Evolutionary conservation across 2,329 filamentous ascomycete genomes (phyloP).

Genomic region (Teratosphaeria zuluensis): DNA sequence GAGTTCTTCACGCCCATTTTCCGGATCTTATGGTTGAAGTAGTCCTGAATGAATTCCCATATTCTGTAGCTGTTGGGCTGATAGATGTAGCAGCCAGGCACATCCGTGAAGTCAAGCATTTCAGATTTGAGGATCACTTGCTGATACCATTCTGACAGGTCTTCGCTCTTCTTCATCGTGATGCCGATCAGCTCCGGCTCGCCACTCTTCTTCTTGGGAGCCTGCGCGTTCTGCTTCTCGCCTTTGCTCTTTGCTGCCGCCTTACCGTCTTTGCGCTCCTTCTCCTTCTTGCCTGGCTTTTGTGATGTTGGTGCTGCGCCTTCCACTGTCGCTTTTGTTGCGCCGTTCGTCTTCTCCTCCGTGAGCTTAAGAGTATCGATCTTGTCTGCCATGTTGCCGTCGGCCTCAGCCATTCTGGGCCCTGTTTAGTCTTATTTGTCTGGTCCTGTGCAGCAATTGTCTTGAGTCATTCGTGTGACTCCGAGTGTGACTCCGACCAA

Average conservation of each 20-base stretch:
- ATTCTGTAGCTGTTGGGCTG: slow-evolving; percentile 59
- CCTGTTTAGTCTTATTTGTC: not conserved
- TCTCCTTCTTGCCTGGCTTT: slow-evolving; percentile 25
- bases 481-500: not conserved
- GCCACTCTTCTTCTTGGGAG: slow-evolving; percentile 38
- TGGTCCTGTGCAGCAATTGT: not conserved
- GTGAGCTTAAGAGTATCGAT: not conserved
- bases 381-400: not conserved
- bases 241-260: slow-evolving; percentile 17
- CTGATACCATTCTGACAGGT: slow-evolving; percentile 94
- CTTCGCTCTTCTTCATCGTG: slow-evolving; percentile 71
- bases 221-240: slow-evolving; percentile 17
- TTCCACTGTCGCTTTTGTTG: slow-evolving; percentile 12
- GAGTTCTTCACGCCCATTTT: slow-evolving; percentile 87
- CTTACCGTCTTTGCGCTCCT: slow-evolving; percentile 27
- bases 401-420: not conserved
- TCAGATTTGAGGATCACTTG: slow-evolving; percentile 95
- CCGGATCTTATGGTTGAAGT: slow-evolving; percentile 63
- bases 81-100: slow-evolving; percentile 94
- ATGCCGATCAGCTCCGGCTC: slow-evolving; percentile 70
- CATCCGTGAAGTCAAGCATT: slow-evolving; percentile 97
- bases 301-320: not conserved
- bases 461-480: not conserved
- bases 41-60: slow-evolving; percentile 56
- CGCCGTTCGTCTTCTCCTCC: not conserved